Conservation (phyloP, 2,329 filamentous ascomycete species). For the Fusarium camptoceras region DNA sequence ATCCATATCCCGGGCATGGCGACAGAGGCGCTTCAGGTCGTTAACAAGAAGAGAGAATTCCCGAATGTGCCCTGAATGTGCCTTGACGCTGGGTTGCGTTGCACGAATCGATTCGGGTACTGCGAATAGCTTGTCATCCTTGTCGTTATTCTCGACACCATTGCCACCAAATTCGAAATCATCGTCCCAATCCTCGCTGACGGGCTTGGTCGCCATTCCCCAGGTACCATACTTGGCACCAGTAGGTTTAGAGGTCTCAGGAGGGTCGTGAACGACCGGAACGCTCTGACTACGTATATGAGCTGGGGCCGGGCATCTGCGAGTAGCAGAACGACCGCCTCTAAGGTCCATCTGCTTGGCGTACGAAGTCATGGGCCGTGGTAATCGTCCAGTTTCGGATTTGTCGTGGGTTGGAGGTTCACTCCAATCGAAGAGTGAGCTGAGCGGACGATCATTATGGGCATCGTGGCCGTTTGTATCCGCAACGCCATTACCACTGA, state of each 20-base stretch:
- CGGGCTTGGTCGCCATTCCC: conserved; percentile 81
- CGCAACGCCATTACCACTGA: conserved; percentile 60
- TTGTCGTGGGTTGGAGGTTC: conserved; percentile 74
- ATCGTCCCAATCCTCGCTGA: conserved; percentile 89
- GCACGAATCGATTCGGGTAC: conserved; percentile 83
- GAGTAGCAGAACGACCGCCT: conserved; percentile 74
- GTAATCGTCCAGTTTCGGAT: conserved; percentile 67
- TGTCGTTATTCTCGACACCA: conserved; percentile 53
- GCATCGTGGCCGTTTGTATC: conserved; percentile 46
- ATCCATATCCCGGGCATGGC: conserved; percentile 75
- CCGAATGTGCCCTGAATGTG: conserved; percentile 84
- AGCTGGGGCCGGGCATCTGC: conserved; percentile 74
- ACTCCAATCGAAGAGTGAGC: conserved; percentile 83
- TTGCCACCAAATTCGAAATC: conserved; percentile 81
- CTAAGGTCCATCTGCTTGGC: conserved; percentile 77
- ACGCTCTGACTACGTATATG: conserved; percentile 87
- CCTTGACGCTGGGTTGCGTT: conserved; percentile 83
- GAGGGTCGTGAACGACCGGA: conserved; percentile 74
- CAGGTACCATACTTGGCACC: conserved; percentile 82
- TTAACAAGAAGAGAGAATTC: conserved; percentile 86
- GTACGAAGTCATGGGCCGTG: conserved; percentile 79
- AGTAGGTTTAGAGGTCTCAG: conserved; percentile 65
- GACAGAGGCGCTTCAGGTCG: conserved; percentile 81
- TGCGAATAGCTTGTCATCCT: conserved; percentile 51
- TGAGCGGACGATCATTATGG: conserved; percentile 63